phyloP scores from a whole-genome alignment of 345 rosid species.

The Corchorus capsularis region DNA sequence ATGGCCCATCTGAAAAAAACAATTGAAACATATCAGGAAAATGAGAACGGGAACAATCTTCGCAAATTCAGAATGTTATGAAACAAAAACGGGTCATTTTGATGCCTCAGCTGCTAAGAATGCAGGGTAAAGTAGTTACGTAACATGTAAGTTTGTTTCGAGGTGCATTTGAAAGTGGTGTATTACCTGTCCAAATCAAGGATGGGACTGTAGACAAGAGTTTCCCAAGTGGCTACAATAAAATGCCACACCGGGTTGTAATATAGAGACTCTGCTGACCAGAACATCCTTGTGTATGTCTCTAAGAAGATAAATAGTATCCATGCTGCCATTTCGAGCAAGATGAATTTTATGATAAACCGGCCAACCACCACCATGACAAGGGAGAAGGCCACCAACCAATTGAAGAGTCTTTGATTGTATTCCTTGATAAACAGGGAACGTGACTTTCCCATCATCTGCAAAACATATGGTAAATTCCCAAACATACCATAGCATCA shows the following conservation, averaged over 20 bases:
- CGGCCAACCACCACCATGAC: conserved; percentile 95
- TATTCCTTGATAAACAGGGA: conserved; percentile 89
- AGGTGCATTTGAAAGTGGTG: not conserved
- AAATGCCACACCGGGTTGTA: conserved; percentile 96
- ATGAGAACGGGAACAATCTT: not conserved
- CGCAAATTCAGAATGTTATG: not conserved
- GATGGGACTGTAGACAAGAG: conserved; percentile 86
- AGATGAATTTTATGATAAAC: conserved; percentile 80
- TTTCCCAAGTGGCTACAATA: conserved; percentile 89
- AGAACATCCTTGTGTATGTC: conserved; percentile 93
- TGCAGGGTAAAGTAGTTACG: not conserved
- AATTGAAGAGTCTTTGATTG: conserved; percentile 93
- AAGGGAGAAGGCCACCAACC: conserved; percentile 95
- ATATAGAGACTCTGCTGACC: conserved; percentile 95
- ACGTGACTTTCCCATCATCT: conserved; percentile 91
- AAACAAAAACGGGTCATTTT: not conserved
- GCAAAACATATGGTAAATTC: conserved; percentile 22
- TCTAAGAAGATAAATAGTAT: conserved; percentile 92
- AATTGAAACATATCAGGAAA: not conserved
- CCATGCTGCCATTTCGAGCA: conserved; percentile 96
- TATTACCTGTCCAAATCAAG: conserved; percentile 93
- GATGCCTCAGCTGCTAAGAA: not conserved
- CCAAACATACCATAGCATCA: not conserved
- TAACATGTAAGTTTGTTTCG: not conserved
- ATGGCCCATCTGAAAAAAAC: conserved; percentile 79